Evolutionary conservation across 1,139 yeast species (phyloP), one percentile per base, ranked within the genome.

Genomic region (Yamadazyma triangularis): DNA sequence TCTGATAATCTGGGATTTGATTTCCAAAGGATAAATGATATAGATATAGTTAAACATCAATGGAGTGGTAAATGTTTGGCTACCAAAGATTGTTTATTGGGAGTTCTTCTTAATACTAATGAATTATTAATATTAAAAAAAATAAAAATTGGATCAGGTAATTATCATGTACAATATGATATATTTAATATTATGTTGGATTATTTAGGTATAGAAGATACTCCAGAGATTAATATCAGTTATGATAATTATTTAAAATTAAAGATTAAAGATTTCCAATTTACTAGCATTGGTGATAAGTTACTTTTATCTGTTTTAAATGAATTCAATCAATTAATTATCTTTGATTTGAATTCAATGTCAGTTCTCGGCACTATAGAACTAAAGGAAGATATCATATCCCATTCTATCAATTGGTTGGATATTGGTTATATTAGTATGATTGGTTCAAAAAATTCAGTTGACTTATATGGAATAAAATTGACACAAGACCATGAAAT

Each of bases 101-200:
- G 61, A 0, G 59, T 63, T 1, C 42, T 67, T 15, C 55, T 58
- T 29, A 67, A 63, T 33, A 56, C 72, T 1, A 68, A 67, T 0
- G 74, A 68, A 35, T 42, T 66, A 9, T 35, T 66, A 25, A 41
- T 64, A 3, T 41, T 66, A 13, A 50, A 51, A 24, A 44, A 71
- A 30, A 45, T 50, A 4, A 45, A 50, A 13, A 37, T 42, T 8
- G 50, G 45, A 16, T 36, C 45, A 2, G 55, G 49, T 25, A 50
- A 50, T 24, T 64, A 58, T 35, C 27, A 31, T 13, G 53, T 60
- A 2, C 48, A 46, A 26, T 41, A 50, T 24, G 54, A 56, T 23
- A 40, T 63, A 20, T 60, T 64, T 34, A 53, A 59, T 5, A 35
- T 46, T 6, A 41, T 62, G 16, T 38, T 56, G 4, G 32, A 42